phyloP scores from a whole-genome alignment of 495 filamentous ascomycete genomes.

The Trichoderma virens region DNA sequence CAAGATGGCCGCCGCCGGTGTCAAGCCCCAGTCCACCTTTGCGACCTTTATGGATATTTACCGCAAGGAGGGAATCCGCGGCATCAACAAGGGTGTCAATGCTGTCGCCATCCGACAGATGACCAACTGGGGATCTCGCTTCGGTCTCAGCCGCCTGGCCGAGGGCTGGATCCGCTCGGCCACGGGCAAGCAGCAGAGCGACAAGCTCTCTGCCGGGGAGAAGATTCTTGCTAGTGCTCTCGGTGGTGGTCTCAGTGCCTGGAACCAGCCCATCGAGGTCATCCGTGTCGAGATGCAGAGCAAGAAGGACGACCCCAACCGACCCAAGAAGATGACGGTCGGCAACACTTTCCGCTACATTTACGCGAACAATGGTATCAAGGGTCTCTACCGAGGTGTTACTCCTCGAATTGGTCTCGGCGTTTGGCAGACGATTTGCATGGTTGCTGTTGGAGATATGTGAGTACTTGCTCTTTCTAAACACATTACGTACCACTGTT shows the following conservation, averaged over 20 bases:
- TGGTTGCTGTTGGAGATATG: slow-evolving; percentile 99
- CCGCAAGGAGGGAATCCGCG: slow-evolving; percentile 83
- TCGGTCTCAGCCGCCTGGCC: slow-evolving; percentile 83
- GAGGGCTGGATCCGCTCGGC: slow-evolving; percentile 77
- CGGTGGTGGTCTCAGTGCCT: slow-evolving; percentile 89
- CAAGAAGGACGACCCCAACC: slow-evolving; percentile 95
- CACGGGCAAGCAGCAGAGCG: slow-evolving; percentile 70
- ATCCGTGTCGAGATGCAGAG: slow-evolving; percentile 99
- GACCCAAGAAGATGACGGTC: slow-evolving; percentile 97
- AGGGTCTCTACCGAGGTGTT: slow-evolving; percentile 93
- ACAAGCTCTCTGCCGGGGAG: slow-evolving; percentile 70
- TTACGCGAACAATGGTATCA: slow-evolving; percentile 78
- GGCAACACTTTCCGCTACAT: slow-evolving; percentile 90
- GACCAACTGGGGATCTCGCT: slow-evolving; percentile 97
- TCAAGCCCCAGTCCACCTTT: slow-evolving; percentile 81
- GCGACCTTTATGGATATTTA: slow-evolving; percentile 96
- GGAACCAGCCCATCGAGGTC: slow-evolving; percentile 99
- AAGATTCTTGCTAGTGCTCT: slow-evolving; percentile 84
- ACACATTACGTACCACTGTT: background rate
- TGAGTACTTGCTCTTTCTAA: slow-evolving; percentile 42
- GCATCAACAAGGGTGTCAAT: slow-evolving; percentile 98
- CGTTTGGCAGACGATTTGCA: slow-evolving; percentile 99
- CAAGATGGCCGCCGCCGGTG: slow-evolving; percentile 78
- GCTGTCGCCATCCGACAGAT: slow-evolving; percentile 97
- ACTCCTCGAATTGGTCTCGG: slow-evolving; percentile 88